Evolutionary conservation across 2,329 filamentous ascomycete species (phyloP), one percentile per base, ranked within the genome.

Genomic region (Stachybotrys elegans): DNA sequence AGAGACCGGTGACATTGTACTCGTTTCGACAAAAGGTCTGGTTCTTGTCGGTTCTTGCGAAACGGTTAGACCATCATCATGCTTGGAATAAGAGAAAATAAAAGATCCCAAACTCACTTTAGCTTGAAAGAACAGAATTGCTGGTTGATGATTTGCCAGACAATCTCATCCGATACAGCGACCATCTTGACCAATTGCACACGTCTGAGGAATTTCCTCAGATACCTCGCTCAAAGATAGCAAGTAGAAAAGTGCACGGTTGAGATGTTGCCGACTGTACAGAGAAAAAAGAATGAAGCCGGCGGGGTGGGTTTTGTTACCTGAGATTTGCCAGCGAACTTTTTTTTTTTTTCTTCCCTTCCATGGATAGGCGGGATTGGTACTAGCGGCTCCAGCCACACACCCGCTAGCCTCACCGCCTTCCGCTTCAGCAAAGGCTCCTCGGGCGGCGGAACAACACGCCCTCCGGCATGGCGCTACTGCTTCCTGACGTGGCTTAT

Each of bases 1-100:
- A 93, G 50, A 92, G 79, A 44, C 88, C 85, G 12, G 81, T 86
- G 41, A 90, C 84, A 63, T 94, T 95, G 76, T 90, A 86, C 69
- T 92, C 91, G 69, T 96, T 95, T 65, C 92, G 85, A 69, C 93
- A 98, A 69, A 97, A 98, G 58, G 83, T 96, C 66, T 93, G 85
- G 47, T 84, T 79, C 68, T 92, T 94, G 20, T 88, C 87, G 17
- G 84, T 88, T 72, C 82, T 88, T 59, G 20, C 19, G 7, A 27
- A 2, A 21, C 25, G 4, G 52, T 72, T 52, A 71, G 60, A n/a
- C n/a, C n/a, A n/a, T n/a, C 25, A 47, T 25, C 11, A 11, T 22
- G 7, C 13, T 16, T n/a, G 6, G 20, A n/a, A n/a, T n/a, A n/a
- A n/a, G n/a, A n/a, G n/a, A n/a, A n/a, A n/a, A n/a, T n/a, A n/a